These are phyloP conservation scores for Inga leiocalycina DNA, from an alignment of 306 rosid species.

Conservation along the genomic window DNA sequence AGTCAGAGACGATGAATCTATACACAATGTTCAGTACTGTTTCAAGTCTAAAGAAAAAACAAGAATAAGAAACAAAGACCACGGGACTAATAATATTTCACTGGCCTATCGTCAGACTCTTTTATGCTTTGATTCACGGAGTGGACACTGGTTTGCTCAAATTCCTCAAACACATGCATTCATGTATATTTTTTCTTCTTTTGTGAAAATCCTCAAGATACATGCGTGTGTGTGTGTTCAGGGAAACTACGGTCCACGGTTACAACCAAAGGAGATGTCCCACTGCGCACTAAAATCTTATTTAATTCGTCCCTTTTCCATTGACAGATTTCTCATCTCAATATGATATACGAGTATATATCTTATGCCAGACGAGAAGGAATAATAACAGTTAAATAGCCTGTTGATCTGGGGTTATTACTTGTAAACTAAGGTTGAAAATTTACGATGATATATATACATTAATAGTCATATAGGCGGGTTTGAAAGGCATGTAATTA, in stretches of 20 bases:
- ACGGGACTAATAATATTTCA: too few relatives aligned
- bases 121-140: not conserved
- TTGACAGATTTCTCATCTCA: not conserved
- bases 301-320: not conserved
- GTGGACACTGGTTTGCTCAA: not conserved
- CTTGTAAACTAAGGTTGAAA: not conserved
- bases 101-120: not conserved
- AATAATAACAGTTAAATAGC: not conserved
- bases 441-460: too few relatives aligned
- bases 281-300: not conserved
- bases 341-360: not conserved
- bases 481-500: not conserved
- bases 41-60: too few relatives aligned
- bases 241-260: not conserved
- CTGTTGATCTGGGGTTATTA: not conserved
- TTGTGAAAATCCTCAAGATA: not conserved
- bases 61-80: too few relatives aligned
- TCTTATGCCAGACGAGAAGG: not conserved
- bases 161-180: not conserved
- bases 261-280: not conserved
- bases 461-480: not conserved
- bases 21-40: too few relatives aligned
- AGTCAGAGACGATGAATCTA: not conserved
- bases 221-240: too few relatives aligned
- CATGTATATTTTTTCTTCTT: not conserved